phyloP scores from a whole-genome alignment of 2,329 filamentous ascomycete genomes.

The Calonectria henricotiae region DNA sequence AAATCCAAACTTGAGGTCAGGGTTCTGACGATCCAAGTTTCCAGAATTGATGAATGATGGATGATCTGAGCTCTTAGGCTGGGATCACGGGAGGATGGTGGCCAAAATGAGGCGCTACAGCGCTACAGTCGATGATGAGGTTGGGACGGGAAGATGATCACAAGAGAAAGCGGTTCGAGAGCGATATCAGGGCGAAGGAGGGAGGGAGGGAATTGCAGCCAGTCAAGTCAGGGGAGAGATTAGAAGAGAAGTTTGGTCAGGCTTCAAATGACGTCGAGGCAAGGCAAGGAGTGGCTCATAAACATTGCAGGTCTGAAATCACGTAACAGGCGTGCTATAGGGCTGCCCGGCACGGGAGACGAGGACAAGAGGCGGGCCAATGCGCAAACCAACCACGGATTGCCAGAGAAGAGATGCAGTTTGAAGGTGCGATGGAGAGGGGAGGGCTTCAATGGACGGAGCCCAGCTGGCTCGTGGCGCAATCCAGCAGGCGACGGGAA shows the following conservation, averaged over 20 bases:
- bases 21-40: conserved; percentile 40
- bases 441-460: conserved; percentile 22
- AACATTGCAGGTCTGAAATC: conserved; percentile 48
- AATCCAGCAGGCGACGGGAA: conserved; percentile 18
- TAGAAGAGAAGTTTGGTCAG: conserved; percentile 32
- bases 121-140: conserved; percentile 29
- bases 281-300: conserved; percentile 41
- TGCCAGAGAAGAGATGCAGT: conserved; percentile 24
- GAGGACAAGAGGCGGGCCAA: conserved; percentile 23
- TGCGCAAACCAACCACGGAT: conserved; percentile 25
- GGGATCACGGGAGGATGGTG: conserved; percentile 24
- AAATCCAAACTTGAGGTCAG: conserved; percentile 36
- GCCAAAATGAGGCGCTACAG: conserved; percentile 29
- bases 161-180: conserved; percentile 13
- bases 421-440: conserved; percentile 31
- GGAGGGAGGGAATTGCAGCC: conserved; percentile 10
- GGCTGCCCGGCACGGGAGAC: conserved; percentile 42
- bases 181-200: conserved; percentile 12
- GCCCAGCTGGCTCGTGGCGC: conserved; percentile 27
- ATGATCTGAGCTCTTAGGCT: conserved; percentile 25
- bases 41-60: conserved; percentile 11
- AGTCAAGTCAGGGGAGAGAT: not conserved
- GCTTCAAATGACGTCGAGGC: conserved; percentile 45
- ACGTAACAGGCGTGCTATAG: conserved; percentile 48
- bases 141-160: conserved; percentile 19